Evolutionary conservation across 1,284 basidiomycete species (phyloP), one percentile per base, ranked within the genome.

Genomic region (Boletus smithii): DNA sequence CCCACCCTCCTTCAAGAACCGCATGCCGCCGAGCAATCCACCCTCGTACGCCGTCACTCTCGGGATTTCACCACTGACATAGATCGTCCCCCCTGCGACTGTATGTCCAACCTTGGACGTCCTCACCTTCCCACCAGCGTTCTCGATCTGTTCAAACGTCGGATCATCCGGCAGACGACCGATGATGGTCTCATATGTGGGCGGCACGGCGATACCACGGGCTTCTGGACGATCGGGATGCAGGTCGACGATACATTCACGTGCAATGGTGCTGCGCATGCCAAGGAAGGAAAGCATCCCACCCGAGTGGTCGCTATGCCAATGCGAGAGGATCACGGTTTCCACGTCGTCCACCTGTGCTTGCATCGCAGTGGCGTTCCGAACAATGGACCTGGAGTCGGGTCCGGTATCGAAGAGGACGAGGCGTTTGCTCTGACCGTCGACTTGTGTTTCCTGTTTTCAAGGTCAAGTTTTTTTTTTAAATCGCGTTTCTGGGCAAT

Each of bases 301-400:
- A 44, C 85, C 88, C 13, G 86, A 88, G 68, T 92, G 88, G 60
- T 92, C 90, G 40, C 77, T 73, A 63, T 91, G 89, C 88, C 89
- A 92, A 63, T 92, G 90, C 1, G 86, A 89, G 11, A 83, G 75
- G 17, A 90, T 70, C 33, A 91, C 71, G 23, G 81, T 76, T 33
- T 81, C 77, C 51, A 92, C 74, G 34, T 71, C 64, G 27, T 74
- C 68, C 6, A 80, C 65, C 4, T 76, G 75, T 1, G 80, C 62
- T 17, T 80, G 71, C 73, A 91, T 74, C 2, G 83, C 77, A 7
- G 67, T 64, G 20, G 84, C 66, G 62, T 91, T 92, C 44, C 87
- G 79, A 23, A 81, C 75, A 54, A 92, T 79, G 31, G 82, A 80
- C 26, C 71, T 72, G 10, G 79, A 78, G 59, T 92, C 89, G 7